Percentiles rank a stretch among this genome's conserved stretches.
phyloP scores from a whole-genome alignment of 2,329 filamentous ascomycete genomes.

The Fusarium sp. region DNA sequence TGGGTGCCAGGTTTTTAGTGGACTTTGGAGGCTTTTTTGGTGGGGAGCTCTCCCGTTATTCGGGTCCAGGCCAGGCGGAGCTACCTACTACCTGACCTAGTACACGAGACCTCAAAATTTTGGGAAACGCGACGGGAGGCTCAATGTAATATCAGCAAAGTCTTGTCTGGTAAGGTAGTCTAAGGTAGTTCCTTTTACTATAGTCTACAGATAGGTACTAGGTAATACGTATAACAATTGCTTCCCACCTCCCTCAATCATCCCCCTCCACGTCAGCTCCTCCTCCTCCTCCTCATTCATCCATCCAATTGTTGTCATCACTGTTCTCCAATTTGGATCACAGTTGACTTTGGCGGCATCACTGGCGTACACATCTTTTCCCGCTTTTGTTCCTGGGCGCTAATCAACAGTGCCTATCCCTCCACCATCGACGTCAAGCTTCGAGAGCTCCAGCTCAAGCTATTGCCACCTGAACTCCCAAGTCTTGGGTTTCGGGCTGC shows the following conservation, averaged over 20 bases:
- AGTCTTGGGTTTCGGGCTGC: neutral
- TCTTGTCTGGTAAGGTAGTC: neutral
- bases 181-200: neutral
- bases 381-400: slow-evolving; percentile 26
- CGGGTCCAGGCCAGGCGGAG: neutral
- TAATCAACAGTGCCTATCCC: slow-evolving; percentile 25
- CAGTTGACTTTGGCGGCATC: slow-evolving; percentile 3
- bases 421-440: slow-evolving; percentile 34
- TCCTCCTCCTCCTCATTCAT: neutral
- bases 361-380: slow-evolving; percentile 31
- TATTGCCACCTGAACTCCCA: slow-evolving; percentile 28
- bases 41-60: slow-evolving; percentile 13
- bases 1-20: neutral
- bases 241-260: neutral
- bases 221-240: neutral
- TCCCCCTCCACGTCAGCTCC: neutral
- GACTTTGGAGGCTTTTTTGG: neutral
- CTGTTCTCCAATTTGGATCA: neutral
- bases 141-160: neutral
- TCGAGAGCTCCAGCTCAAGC: slow-evolving; percentile 24
- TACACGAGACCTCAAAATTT: neutral
- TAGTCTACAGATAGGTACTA: neutral
- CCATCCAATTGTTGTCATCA: neutral
- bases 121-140: neutral
- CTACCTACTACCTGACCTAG: too few relatives aligned